Evolutionary conservation across 169 alveolate genomes (phyloP), one percentile per base, ranked within the genome.

Genomic region (Plasmodium blacklocki): DNA sequence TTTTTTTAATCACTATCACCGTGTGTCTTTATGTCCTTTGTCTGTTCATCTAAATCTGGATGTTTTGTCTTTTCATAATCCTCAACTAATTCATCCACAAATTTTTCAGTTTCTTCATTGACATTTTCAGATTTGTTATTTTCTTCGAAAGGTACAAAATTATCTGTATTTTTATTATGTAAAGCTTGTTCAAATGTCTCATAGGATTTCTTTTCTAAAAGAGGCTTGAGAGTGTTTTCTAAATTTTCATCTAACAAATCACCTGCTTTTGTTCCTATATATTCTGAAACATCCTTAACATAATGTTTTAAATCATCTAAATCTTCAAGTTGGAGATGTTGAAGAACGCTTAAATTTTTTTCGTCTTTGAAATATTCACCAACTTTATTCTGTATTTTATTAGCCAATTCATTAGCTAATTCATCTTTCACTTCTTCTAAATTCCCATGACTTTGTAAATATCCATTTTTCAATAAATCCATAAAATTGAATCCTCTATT

Each of bases 371-470:
- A 63, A 21, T 64, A 63, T 19, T 50, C 70, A 5, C n/a, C 66
- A 62, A 76, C 8, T 26, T 49, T 76, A 15, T 64, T 67, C 52
- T 76, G 63, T 45, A 76, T 76, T 64, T 76, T 76, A 9, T 39
- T 54, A 64, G 88, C 88, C 58, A 76, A 64, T 58, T 76, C 88
- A 64, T 63, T 64, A 43, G 88, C 88, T 76, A 76, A 26, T 3
- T 76, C 50, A 58, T 76, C 88, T 54, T 76, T 76, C 66, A 76
- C 58, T 14, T 76, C 73, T 39, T 76, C 88, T 64, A 76, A 63
- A 52, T 76, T 72, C 50, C 47, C 45, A 9, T 49, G 26, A 63
- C 52, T 76, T 50, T 47, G 49, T 66, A 63, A 63, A 43, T 76
- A 76, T 29, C 76, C 76, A 63, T 76, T 63, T 76, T 62, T 76